Percentiles rank a stretch among this genome's conserved stretches.
phyloP scores from a whole-genome alignment of 2,329 filamentous ascomycete genomes.

The Sporothrix brasiliensis region DNA sequence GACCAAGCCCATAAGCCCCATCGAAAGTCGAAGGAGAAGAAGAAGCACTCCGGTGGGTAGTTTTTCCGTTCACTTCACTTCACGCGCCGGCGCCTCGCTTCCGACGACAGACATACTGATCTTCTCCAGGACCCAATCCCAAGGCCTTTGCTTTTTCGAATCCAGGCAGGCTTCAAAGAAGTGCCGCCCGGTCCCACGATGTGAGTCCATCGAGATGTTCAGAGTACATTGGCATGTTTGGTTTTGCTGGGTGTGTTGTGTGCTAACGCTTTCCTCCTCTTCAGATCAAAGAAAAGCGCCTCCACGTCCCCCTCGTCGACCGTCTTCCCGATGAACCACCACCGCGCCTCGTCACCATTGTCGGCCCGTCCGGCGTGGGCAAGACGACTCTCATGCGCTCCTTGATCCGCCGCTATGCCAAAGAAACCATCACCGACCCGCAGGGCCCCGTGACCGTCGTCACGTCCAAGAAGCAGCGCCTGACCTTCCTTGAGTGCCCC shows the following conservation, averaged over 20 bases:
- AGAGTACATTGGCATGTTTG: too few relatives aligned
- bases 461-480: constrained; percentile 89
- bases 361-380: constrained; percentile 70
- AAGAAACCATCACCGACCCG: constrained; percentile 88
- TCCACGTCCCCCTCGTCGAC: constrained; percentile 96
- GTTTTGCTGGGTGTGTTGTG: background rate
- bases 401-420: constrained; percentile 89
- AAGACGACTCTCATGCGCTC: constrained; percentile 63
- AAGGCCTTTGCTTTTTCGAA: constrained; percentile 88
- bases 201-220: constrained; percentile 45
- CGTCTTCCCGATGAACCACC: constrained; percentile 93
- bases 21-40: constrained; percentile 86
- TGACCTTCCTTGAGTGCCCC: constrained; percentile 97
- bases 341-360: constrained; percentile 88
- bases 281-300: constrained; percentile 88
- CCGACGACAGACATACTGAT: background rate
- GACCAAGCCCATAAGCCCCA: constrained; percentile 85
- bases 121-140: constrained; percentile 69
- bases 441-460: constrained; percentile 93
- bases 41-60: constrained; percentile 60
- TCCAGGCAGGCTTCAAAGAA: constrained; percentile 76
- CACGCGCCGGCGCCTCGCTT: background rate
- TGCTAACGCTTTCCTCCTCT: background rate
- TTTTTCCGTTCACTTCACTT: constrained; percentile 33
- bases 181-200: constrained; percentile 73